phyloP scores from a whole-genome alignment of 2,329 filamentous ascomycete species.

The Cordyceps fumosorosea region DNA sequence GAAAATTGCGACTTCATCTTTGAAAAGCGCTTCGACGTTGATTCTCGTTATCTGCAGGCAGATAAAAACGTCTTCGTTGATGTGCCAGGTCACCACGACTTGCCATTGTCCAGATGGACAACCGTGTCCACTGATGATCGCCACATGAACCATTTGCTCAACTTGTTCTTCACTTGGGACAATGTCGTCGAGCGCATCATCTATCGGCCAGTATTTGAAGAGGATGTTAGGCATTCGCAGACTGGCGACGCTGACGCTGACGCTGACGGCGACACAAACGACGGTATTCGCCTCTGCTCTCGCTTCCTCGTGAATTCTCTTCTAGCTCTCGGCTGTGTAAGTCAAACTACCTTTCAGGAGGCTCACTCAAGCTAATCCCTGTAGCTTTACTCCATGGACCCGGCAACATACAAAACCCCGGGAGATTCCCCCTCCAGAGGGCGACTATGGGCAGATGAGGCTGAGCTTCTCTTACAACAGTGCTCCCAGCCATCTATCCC shows the following conservation, averaged over 20 bases:
- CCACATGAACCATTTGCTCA: background rate
- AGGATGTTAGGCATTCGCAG: background rate
- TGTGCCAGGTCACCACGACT: background rate
- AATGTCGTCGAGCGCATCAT: background rate
- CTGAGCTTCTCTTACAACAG: background rate
- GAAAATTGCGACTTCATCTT: background rate
- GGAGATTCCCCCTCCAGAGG: background rate
- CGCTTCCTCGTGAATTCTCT: background rate
- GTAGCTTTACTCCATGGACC: background rate
- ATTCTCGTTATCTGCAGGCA: background rate
- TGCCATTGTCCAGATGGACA: background rate
- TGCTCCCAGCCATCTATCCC: background rate
- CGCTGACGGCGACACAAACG: background rate
- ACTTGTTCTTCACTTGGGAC: background rate
- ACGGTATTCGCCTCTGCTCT: background rate
- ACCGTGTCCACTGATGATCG: background rate
- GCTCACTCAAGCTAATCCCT: background rate
- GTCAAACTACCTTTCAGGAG: background rate
- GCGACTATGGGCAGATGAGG: background rate
- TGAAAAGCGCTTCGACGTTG: background rate
- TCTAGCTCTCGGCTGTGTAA: background rate
- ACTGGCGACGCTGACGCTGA: background rate
- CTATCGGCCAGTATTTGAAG: background rate
- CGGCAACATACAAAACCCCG: background rate
- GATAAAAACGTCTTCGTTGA: background rate